Evolutionary conservation across 116 monocot genomes (phyloP), one percentile per base, ranked within the genome.

Genomic region (Posidonia oceanica): DNA sequence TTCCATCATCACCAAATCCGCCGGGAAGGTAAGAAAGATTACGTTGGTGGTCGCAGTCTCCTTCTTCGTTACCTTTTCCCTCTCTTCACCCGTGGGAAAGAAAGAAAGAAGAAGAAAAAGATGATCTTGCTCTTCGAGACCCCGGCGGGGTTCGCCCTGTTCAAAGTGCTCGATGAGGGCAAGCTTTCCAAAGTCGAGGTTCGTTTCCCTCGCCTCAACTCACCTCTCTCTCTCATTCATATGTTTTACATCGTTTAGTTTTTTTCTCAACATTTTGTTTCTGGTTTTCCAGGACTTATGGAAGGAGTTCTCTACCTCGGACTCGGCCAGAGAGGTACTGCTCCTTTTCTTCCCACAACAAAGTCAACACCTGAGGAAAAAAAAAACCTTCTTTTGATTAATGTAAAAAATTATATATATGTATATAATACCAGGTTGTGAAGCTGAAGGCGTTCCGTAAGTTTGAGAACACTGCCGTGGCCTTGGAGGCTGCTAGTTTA

Each of bases 121-220:
- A 94, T 94, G 94, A 63, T 94, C 58, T 81, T 90, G 51, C 66
- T 94, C 63, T 94, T 96, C 75, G 96, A 96, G 76, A 96, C 96
- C 17, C 92, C 96, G 18, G 96, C 96, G 37, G 96, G 96, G 54
- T 96, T 96, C 66, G 96, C 96, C 78, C 85, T 96, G n/a, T 96
- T 96, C 76, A 96, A 96, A 76, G 92, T 96, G 18, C 67, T 96
- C 20, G 85, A 96, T 69, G 96, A 96, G 80, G 91, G 89, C 8
- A 96, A 96, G 72, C 87, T 96, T 44, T 78, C 87, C 0, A 87
- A 83, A 81, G 88, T 91, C n/a, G 89, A 96, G 83, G 96, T 93
- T 64, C 17, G 57, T 23, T 8, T 23, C 22, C 14, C 4, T 14
- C n/a, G n/a, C n/a, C n/a, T n/a, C n/a, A n/a, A n/a, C n/a, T n/a